phyloP scores from a whole-genome alignment of 2,329 filamentous ascomycete genomes.

The Gliomastix tumulicola region DNA sequence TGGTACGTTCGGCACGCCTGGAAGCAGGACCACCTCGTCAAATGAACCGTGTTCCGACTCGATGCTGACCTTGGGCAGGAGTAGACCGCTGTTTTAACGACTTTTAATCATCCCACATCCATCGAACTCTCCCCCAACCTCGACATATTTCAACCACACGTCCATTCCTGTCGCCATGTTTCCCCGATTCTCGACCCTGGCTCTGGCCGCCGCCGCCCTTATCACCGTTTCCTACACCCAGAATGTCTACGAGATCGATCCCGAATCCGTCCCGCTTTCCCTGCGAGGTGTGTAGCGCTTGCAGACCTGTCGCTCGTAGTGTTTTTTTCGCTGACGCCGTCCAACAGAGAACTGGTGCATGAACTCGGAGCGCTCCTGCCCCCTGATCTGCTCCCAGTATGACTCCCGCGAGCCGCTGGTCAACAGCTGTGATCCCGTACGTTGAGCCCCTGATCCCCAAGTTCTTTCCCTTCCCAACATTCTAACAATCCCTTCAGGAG shows the following conservation, averaged over 20 bases:
- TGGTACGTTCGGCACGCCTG: too few relatives aligned
- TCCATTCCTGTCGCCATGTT: conserved; percentile 47
- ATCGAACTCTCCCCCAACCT: too few relatives aligned
- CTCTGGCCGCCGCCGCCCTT: conserved; percentile 45
- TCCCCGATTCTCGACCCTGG: conserved; percentile 46
- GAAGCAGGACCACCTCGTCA: too few relatives aligned
- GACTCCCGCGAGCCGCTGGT: conserved; percentile 40
- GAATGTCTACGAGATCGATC: conserved; percentile 60
- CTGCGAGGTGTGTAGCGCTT: conserved; percentile 27
- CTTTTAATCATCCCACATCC: too few relatives aligned
- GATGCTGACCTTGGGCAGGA: too few relatives aligned
- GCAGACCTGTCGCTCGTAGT: neutral
- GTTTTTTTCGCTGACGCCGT: neutral
- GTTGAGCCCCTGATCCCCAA: conserved; percentile 13
- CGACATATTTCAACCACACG: too few relatives aligned
- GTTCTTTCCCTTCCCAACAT: neutral
- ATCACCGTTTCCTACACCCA: too few relatives aligned
- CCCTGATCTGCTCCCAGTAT: conserved; percentile 62
- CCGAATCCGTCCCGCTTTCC: conserved; percentile 45
- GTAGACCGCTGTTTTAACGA: too few relatives aligned
- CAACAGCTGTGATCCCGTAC: conserved; percentile 64
- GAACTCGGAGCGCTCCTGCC: conserved; percentile 57
- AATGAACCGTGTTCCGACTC: too few relatives aligned
- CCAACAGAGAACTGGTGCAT: conserved; percentile 57
- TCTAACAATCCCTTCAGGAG: conserved; percentile 25